Base-by-base conservation (phyloP, 345 rosid species). In the Passiflora organensis region DNA sequence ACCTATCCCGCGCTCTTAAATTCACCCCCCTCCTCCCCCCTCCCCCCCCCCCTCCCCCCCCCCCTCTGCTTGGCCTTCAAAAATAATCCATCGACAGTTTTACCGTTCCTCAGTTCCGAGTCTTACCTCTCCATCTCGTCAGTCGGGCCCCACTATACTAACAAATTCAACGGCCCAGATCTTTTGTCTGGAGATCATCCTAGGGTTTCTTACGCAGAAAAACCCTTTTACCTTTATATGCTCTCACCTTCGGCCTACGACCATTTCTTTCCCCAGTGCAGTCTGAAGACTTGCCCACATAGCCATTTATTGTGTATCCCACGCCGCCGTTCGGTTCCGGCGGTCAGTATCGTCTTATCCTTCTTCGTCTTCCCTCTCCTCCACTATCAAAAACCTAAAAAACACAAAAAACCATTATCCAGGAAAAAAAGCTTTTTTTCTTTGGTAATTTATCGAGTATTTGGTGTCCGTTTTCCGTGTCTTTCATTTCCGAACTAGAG, bases 241-340 rank as follows among this genome's bases (percentile, higher is more conserved):
- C 20, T 16, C 21, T 51, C 6, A 12, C 14, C 41, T 6, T 0
- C 9, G 47, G 23, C 28, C 16, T 20, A 32, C 3, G 2, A 6
- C 0, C 9, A 32, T 9, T 20, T 59, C 43, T 22, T 55, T 56
- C 38, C 64, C 45, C 25, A 24, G 51, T 22, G 62, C 66, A 57
- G 61, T 32, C 19, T 18, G 12, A 19, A 46, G n/a, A 22, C 37
- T 11, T 32, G 1, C 25, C n/a, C 12, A 34, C 32, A 37, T 59
- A 34, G 25, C 43, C 34, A 28, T 54, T 36, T 54, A 51, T 18
- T 37, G 47, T 56, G 51, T 39, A 53, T 32, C 63, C 38, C 74
- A 61, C 82, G 78, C 83, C 86, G 82, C 75, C 78, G 20, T 56
- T 60, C 51, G 22, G 19, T 51, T 38, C 73, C 84, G 80, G 82